Conservation (phyloP, 768 basidiomycete genomes). For the Xerocomellus intermedius region DNA sequence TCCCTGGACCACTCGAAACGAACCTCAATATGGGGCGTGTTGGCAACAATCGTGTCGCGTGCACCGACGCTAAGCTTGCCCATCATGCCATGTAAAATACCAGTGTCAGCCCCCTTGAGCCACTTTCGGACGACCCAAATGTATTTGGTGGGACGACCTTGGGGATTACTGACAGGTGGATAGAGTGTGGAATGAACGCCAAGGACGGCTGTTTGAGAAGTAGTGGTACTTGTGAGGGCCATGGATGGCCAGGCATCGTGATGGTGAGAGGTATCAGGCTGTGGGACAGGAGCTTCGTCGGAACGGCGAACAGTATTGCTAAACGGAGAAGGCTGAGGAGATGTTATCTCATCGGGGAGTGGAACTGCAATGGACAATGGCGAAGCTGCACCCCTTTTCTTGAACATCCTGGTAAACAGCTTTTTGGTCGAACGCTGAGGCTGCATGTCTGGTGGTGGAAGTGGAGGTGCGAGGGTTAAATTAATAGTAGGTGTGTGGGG, state of each 20-base stretch:
- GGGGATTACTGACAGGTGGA: constrained; percentile 41
- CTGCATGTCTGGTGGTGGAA: constrained; percentile 11
- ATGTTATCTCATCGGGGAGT: constrained; percentile 20
- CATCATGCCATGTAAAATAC: constrained; percentile 46
- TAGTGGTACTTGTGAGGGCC: constrained; percentile 8
- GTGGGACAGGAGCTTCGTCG: constrained; percentile 17
- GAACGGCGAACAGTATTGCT: constrained; percentile 5
- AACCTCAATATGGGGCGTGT: constrained; percentile 55
- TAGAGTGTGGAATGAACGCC: constrained; percentile 69
- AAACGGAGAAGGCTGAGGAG: constrained; percentile 21
- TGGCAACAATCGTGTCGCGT: constrained; percentile 21
- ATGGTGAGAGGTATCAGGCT: constrained; percentile 4
- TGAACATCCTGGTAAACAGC: constrained; percentile 72
- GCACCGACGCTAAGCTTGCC: constrained; percentile 35
- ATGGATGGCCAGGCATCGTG: constrained; percentile 15
- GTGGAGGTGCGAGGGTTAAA: constrained; percentile 16
- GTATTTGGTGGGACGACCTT: constrained; percentile 49
- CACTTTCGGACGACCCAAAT: constrained; percentile 77
- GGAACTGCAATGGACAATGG: constrained; percentile 24
- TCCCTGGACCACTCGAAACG: constrained; percentile 75
- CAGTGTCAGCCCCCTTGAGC: constrained; percentile 57
- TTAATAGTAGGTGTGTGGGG: constrained; percentile 12
- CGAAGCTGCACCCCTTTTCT: constrained; percentile 41
- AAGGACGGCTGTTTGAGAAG: constrained; percentile 49
- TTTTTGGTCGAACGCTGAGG: constrained; percentile 49